phyloP scores from a whole-genome alignment of 768 basidiomycete genomes.

The Favolaschia claudopus region DNA sequence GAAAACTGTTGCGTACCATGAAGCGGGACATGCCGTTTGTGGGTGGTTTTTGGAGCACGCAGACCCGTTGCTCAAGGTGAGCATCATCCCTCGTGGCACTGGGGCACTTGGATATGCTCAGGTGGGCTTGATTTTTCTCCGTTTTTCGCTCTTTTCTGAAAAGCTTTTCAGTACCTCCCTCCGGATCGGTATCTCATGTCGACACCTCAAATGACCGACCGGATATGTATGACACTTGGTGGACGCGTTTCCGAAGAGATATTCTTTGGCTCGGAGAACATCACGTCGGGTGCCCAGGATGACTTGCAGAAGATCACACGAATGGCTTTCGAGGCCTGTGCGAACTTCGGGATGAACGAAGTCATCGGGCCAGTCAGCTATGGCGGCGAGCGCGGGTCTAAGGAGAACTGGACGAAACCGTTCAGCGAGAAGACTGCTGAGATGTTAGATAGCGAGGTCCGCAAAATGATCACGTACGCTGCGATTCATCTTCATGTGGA shows the following conservation, averaged over 20 bases:
- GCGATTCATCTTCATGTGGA: neutral
- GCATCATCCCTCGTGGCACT: conserved; percentile 96
- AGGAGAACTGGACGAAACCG: conserved; percentile 93
- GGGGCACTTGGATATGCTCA: conserved; percentile 97
- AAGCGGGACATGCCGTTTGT: conserved; percentile 97
- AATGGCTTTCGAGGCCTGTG: conserved; percentile 96
- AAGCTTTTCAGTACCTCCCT: conserved; percentile 76
- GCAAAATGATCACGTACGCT: conserved; percentile 89
- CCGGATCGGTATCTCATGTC: conserved; percentile 96
- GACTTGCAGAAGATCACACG: conserved; percentile 97
- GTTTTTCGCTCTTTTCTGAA: conserved; percentile 13
- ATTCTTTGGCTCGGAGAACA: conserved; percentile 90
- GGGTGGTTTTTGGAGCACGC: conserved; percentile 99
- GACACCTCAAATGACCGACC: conserved; percentile 91
- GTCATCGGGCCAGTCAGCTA: conserved; percentile 97
- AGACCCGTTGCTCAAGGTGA: conserved; percentile 95
- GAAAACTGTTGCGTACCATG: conserved; percentile 98
- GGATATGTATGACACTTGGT: conserved; percentile 98
- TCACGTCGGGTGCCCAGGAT: conserved; percentile 98
- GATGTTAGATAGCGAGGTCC: conserved; percentile 89
- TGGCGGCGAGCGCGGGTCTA: conserved; percentile 84
- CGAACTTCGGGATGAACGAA: conserved; percentile 97
- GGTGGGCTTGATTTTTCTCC: conserved; percentile 50
- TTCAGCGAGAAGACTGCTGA: conserved; percentile 98
- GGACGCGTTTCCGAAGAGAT: conserved; percentile 99